Conservation (phyloP, 768 basidiomycete genomes). For the Termitomyces eurrhizus region DNA sequence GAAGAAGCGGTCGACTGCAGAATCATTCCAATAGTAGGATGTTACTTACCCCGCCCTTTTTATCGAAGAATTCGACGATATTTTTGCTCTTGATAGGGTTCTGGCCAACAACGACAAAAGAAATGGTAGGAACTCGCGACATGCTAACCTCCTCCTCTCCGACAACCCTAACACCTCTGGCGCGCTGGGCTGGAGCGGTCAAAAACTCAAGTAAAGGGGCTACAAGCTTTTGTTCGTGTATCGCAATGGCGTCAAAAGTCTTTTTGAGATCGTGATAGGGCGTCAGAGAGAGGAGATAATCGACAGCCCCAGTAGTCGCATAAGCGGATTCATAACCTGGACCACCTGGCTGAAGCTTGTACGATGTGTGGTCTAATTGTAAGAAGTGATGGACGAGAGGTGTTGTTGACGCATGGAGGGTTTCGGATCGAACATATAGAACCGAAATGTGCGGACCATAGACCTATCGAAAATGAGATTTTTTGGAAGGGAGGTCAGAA, state of each 20-base stretch:
- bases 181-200: constrained; percentile 41
- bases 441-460: constrained; percentile 73
- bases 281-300: constrained; percentile 62
- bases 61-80: constrained; percentile 62
- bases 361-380: constrained; percentile 35
- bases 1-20: background rate
- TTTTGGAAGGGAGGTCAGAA: background rate
- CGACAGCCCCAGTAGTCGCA: constrained; percentile 52
- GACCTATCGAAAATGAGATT: constrained; percentile 36
- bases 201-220: constrained; percentile 52
- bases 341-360: constrained; percentile 72
- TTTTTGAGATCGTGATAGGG: constrained; percentile 42
- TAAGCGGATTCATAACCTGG: constrained; percentile 73
- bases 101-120: constrained; percentile 65
- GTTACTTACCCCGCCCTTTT: constrained; percentile 53
- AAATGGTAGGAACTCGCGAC: constrained; percentile 61
- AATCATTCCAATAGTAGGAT: background rate
- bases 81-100: constrained; percentile 55
- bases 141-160: constrained; percentile 47
- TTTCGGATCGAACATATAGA: constrained; percentile 51
- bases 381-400: constrained; percentile 74
- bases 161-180: constrained; percentile 62
- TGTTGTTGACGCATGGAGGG: constrained; percentile 48
- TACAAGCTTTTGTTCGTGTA: constrained; percentile 60
- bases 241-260: constrained; percentile 54